These are phyloP conservation scores for Tulasnella sp. DNA, from an alignment of 768 basidiomycete genomes.

Conservation along the genomic window DNA sequence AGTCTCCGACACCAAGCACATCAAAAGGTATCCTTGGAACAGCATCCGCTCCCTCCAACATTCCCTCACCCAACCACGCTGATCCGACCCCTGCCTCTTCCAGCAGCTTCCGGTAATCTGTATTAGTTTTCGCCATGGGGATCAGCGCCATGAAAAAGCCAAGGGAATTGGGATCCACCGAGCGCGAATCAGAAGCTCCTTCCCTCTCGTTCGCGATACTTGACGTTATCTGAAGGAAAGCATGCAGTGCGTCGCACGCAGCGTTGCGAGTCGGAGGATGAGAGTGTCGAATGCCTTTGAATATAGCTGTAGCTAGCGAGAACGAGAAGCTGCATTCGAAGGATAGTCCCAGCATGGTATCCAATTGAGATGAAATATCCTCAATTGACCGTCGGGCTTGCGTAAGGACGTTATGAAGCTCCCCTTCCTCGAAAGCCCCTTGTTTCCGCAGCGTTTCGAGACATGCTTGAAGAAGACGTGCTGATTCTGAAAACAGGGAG, in stretches of 20 bases:
- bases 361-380: slow-evolving; percentile 56
- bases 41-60: slow-evolving; percentile 25
- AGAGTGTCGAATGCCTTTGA: slow-evolving; percentile 79
- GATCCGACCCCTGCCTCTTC: slow-evolving; percentile 47
- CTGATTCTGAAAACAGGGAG: slow-evolving; percentile 50
- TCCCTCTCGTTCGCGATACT: slow-evolving; percentile 30
- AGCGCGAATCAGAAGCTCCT: slow-evolving; percentile 5
- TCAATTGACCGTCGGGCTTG: slow-evolving; percentile 52
- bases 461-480: slow-evolving; percentile 49
- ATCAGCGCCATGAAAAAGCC: slow-evolving; percentile 73
- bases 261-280: slow-evolving; percentile 48
- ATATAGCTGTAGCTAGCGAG: slow-evolving; percentile 65
- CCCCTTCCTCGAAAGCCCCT: slow-evolving; percentile 38
- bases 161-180: slow-evolving; percentile 46
- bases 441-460: slow-evolving; percentile 51
- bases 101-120: slow-evolving; percentile 46
- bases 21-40: slow-evolving; percentile 43
- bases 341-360: slow-evolving; percentile 56
- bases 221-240: slow-evolving; percentile 48
- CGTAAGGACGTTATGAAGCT: slow-evolving; percentile 34
- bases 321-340: slow-evolving; percentile 74
- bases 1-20: slow-evolving; percentile 49
- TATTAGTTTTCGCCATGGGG: slow-evolving; percentile 47
- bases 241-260: slow-evolving; percentile 48
- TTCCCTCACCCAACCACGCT: slow-evolving; percentile 30